Evolutionary conservation across 176 grass and related monocot genomes (phyloP), one percentile per base, ranked within the genome.

Genomic region (Juncus effusus): DNA sequence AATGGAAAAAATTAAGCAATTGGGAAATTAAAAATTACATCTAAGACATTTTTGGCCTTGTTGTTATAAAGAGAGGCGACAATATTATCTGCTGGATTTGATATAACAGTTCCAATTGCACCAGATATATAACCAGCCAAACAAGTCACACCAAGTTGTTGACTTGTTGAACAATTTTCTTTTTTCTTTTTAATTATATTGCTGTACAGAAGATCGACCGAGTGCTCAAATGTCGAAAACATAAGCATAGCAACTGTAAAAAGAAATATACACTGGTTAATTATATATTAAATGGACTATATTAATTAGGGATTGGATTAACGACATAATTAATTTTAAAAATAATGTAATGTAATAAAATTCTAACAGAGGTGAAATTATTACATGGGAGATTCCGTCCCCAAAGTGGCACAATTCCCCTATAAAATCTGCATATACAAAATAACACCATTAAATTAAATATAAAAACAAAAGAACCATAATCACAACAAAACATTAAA

Each of bases 351-450:
- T 55, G 7, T 54, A 53, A n/a, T 55, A 54, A n/a, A 67, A 54
- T 15, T 51, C 38, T 53, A 56, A 15, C n/a, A 60, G 42, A 28
- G 7, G 16, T 12, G 15, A 60, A 66, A 63, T 58, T n/a, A 61
- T 85, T 92, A 97, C 94, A 97, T 81, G 94, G 88, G 83, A 97
- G 94, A 80, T 97, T 92, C 37, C 88, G 77, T 47, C 88, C 84
- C 94, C 94, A 92, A 59, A 92, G 94, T 16, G 94, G 94, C 72
- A 92, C 63, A 75, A 97, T 82, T 5, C 88, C 93, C 75, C 78
- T 89, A 69, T 97, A 97, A 74, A 97, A 97, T 36, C 93, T 97
- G 82, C 59, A 89, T 47, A 73, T 15, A 61, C 9, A 64, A 83
- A 62, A 42, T 54, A 71, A 6, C 6, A 7, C 38, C 54, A 59